Evolutionary conservation across 73 alveolate species (phyloP).

Genomic region (Breviolum minutum): DNA sequence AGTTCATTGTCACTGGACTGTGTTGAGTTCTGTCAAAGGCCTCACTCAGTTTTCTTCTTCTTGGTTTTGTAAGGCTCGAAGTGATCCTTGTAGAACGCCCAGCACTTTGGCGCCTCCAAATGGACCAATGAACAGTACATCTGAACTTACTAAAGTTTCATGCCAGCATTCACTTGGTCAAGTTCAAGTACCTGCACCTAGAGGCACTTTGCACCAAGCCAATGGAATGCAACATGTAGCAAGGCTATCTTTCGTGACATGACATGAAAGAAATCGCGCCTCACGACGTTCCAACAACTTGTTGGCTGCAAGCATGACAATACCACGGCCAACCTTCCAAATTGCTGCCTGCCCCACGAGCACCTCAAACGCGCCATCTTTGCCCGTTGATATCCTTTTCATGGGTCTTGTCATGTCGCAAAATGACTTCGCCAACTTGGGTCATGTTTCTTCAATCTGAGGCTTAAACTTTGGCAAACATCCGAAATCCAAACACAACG

Average conservation of each 20-base stretch:
- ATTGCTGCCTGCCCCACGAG: constrained; percentile 49
- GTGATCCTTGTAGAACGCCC: constrained; percentile 44
- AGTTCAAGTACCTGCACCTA: too few relatives aligned
- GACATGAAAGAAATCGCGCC: constrained; percentile 4
- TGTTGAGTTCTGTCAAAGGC: not conserved
- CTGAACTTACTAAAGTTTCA: not conserved
- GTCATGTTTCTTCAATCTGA: not conserved
- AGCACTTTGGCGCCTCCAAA: constrained; percentile 32
- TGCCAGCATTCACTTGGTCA: not conserved
- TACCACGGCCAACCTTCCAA: constrained; percentile 5
- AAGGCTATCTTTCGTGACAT: not conserved
- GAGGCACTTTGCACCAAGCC: not conserved
- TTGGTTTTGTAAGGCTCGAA: not conserved
- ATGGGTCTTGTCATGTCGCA: not conserved
- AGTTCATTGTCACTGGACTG: not conserved
- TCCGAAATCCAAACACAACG: too few relatives aligned
- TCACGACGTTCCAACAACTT: constrained; percentile 20
- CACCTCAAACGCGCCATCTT: not conserved
- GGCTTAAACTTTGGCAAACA: not conserved
- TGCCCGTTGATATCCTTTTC: too few relatives aligned
- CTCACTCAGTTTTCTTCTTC: constrained; percentile 42
- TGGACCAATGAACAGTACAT: not conserved
- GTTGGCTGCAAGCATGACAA: not conserved
- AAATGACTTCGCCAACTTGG: not conserved
- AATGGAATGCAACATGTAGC: not conserved